Evolutionary conservation across 345 rosid species (phyloP).

Genomic region (Aquilaria sinensis): DNA sequence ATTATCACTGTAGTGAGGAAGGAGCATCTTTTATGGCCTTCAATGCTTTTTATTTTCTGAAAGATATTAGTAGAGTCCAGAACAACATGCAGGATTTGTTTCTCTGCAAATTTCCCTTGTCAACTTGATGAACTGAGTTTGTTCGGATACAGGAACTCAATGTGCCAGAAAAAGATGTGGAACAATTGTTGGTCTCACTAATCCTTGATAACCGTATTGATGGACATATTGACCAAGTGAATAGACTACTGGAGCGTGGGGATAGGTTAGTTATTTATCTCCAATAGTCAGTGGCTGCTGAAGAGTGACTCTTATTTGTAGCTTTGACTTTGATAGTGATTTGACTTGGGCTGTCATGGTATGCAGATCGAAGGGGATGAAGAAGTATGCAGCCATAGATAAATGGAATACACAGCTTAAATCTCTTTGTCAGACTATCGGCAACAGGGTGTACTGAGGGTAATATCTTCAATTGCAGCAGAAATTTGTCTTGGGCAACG

Average conservation of each 20-base stretch:
- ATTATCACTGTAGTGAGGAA: not conserved
- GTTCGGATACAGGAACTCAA: slow-evolving; percentile 62
- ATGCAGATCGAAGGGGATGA: slow-evolving; percentile 89
- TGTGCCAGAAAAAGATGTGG: slow-evolving; percentile 93
- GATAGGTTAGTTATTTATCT: slow-evolving; percentile 42
- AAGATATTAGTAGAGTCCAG: not conserved
- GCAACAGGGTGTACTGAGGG: slow-evolving; percentile 62
- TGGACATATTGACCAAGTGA: slow-evolving; percentile 98
- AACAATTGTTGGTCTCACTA: slow-evolving; percentile 79
- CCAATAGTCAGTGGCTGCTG: not conserved
- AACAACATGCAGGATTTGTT: no score
- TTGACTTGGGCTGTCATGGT: not conserved
- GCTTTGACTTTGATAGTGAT: not conserved
- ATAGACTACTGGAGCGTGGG: slow-evolving; percentile 81
- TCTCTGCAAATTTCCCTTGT: not conserved
- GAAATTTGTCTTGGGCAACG: slow-evolving; percentile 1
- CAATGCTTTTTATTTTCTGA: not conserved
- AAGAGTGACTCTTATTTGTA: not conserved
- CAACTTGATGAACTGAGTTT: not conserved
- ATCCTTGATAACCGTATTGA: slow-evolving; percentile 90
- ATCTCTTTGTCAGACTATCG: slow-evolving; percentile 58
- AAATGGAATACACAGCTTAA: slow-evolving; percentile 94
- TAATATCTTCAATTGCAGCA: not conserved
- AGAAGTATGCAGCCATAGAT: slow-evolving; percentile 78
- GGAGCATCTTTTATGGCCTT: no score